Evolutionary conservation across 495 filamentous ascomycete genomes (phyloP), one percentile per base, ranked within the genome.

Genomic region (Penicillium crystallinum): DNA sequence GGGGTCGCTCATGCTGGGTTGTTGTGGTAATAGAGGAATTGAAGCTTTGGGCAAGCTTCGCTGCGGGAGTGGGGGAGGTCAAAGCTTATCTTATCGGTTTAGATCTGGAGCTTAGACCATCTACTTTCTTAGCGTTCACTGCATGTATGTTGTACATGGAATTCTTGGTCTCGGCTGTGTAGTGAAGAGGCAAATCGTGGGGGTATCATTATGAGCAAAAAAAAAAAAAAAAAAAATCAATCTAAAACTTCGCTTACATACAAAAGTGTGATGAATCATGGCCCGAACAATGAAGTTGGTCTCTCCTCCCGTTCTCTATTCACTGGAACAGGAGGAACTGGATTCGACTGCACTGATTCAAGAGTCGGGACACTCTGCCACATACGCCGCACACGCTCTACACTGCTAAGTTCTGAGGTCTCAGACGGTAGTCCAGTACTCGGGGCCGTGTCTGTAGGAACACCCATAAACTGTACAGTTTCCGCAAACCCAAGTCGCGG

Each of bases 401-500:
- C 47, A 33, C 40, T 21, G 15, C 36, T 9, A 22, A 40, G 15
- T 10, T 21, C 12, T 21, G 23, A 8, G 1, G 11, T 15, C 5
- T 8, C 22, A 49, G 46, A 36, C 15, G 44, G 14, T 3, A 12
- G 7, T 6, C n/a, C 44, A 36, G 14, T 2, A 17, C n/a, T 31
- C 5, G 45, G 34, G 14, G 52, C n/a, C 23, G n/a, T 7, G 25
- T 11, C 33, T 5, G 14, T 21, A 17, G 29, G 1, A 6, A 25
- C 31, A 35, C 21, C 10, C 34, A 27, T 23, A 2, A 42, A 27
- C 12, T 42, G 27, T 0, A 17, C 19, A 34, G n/a, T 19, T 9
- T 42, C 37, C 17, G 18, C 37, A 56, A 64, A 64, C 0, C 58
- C 58, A 25, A 61, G 53, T 1, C 61, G 42, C 14, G 21, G 34